Base-by-base conservation (phyloP, 352 stramenopile genomes). In the Phytophthora sojae region DNA sequence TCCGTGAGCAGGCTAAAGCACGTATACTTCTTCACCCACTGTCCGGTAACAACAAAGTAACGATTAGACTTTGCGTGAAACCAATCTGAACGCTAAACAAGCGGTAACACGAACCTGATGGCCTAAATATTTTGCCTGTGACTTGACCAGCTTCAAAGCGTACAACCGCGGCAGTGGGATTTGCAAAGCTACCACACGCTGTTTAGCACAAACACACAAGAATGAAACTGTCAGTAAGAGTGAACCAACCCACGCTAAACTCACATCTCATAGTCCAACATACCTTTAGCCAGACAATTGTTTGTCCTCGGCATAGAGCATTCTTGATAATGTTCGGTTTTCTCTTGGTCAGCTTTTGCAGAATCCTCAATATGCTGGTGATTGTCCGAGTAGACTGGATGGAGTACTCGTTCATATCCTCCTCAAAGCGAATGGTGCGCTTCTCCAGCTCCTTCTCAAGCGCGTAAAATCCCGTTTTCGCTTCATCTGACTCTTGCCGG, bases 1-100 rank as follows among this genome's bases (percentile, higher is more conserved):
- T 93, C 86, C 2, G 86, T 94, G 21, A 95, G 76, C 61, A 95
- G 37, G 45, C 83, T 82, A 56, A 92, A 85, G 58, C 88, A 95
- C 3, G 88, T 95, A 61, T 92, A 95, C 73, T 95, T 95, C 50
- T 88, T 88, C 52, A 93, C 73, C 88, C 88, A 95, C 88, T 95
- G 57, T 32, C 52, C 35, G 72, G 65, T 57, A 71, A 44, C 52
- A 67, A 53, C 23, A 57, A 52, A 60, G 23, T 57, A 11, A 65
- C 29, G 7, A 39, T 39, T 39, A 39, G 32, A 39, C 12, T 15
- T 39, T 39, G 32, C 7, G 8, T 39, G 32, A 39, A 39, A 14
- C 14, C 32, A 39, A 14, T 14, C 4, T 3, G 32, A 14, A 4
- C 32, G 32, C 32, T 39, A 39, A 39, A 39, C 11, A 29, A 29